These are phyloP conservation scores for Aureobasidium sp. DNA, from an alignment of 2,329 filamentous ascomycete species.

Conservation along the genomic window DNA sequence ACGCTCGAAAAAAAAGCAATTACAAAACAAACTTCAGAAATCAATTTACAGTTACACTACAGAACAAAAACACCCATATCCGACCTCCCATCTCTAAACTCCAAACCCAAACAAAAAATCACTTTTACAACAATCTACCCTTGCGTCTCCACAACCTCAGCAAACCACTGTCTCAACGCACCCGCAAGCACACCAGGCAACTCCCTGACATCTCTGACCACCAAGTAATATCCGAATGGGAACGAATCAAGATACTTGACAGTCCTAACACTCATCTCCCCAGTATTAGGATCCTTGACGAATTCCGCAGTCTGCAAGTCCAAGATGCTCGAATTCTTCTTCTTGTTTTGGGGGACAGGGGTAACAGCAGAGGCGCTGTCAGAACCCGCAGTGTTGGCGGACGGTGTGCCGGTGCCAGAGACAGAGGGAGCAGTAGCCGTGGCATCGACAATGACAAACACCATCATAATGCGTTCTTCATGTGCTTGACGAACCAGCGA, in stretches of 20 bases:
- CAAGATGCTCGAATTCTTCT: slow-evolving; percentile 59
- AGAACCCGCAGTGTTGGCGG: slow-evolving; percentile 18
- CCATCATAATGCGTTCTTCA: slow-evolving; percentile 93
- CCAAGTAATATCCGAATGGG: slow-evolving; percentile 93
- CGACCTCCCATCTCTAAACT: no score
- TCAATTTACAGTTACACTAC: no score
- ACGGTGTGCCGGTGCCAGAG: slow-evolving; percentile 3
- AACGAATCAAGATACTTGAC: slow-evolving; percentile 92
- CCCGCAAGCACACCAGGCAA: slow-evolving; percentile 81
- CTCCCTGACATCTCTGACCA: slow-evolving; percentile 87
- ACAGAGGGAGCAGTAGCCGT: background rate
- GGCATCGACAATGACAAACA: slow-evolving; percentile 92
- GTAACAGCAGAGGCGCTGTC: background rate
- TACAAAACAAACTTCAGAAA: no score
- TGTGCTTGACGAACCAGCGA: slow-evolving; percentile 78
- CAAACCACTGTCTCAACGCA: slow-evolving; percentile 92
- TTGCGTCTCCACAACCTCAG: slow-evolving; percentile 51
- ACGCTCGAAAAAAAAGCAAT: no score
- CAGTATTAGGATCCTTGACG: slow-evolving; percentile 56
- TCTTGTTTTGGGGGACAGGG: slow-evolving; percentile 29
- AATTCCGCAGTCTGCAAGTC: slow-evolving; percentile 86
- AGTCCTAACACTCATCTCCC: slow-evolving; percentile 64
- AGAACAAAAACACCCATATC: no score
- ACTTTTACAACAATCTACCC: background rate
- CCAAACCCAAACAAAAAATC: no score